A percentile compares a stretch with the other conserved stretches of the same genome.
Conservation (phyloP, 176 grass and related monocot species). For the Zea luxurians region DNA sequence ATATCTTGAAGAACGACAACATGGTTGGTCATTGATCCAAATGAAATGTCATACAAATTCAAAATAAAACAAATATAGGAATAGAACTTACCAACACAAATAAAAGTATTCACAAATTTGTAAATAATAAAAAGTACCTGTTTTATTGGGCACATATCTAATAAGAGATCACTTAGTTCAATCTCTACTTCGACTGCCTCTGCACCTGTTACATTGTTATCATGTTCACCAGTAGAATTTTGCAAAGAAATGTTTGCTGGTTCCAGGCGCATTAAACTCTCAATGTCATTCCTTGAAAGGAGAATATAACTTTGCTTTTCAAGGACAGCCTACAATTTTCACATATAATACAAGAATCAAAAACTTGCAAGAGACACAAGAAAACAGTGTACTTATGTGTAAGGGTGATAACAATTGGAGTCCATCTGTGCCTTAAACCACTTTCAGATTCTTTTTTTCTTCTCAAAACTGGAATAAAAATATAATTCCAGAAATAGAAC, state of each 20-base stretch:
- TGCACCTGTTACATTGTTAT: conserved; percentile 51
- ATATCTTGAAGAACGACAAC: background rate
- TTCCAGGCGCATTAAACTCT: conserved; percentile 87
- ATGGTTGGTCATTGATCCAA: conserved; percentile 6
- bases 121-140: conserved; percentile 57
- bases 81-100: background rate
- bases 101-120: conserved; percentile 3
- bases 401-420: background rate
- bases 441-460: background rate
- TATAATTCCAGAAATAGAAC: background rate
- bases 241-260: conserved; percentile 70
- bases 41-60: background rate
- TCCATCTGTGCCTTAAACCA: background rate
- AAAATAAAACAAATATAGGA: conserved; percentile 6
- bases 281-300: conserved; percentile 87
- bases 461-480: background rate
- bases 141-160: conserved; percentile 87
- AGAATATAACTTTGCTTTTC: conserved; percentile 98
- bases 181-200: conserved; percentile 81
- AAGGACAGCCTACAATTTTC: conserved; percentile 74
- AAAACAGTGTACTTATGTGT: background rate
- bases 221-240: conserved; percentile 56
- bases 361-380: background rate
- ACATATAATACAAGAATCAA: conserved; percentile 42
- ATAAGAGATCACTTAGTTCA: conserved; percentile 83